Conservation (phyloP, 805 yeast species). For the Saturnispora mendoncae region DNA sequence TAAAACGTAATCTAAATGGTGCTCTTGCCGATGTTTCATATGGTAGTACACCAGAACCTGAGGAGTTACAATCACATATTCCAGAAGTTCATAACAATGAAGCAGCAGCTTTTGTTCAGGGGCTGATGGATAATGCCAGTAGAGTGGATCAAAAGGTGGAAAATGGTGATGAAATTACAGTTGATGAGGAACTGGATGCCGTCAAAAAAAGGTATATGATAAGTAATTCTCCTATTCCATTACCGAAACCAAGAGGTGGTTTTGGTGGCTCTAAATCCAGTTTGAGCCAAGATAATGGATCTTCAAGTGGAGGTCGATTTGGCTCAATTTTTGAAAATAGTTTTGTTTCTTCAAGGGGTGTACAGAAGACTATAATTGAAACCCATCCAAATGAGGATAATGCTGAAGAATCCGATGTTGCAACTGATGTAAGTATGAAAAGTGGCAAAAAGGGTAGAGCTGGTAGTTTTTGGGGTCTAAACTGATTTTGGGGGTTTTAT, state of each 20-base stretch:
- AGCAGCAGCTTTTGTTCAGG: constrained; percentile 31
- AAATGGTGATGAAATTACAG: not conserved
- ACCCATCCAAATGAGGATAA: constrained; percentile 1
- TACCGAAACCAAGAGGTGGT: constrained; percentile 11
- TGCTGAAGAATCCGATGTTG: constrained; percentile 1
- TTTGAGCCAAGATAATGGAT: not conserved
- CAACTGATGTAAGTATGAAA: constrained; percentile 6
- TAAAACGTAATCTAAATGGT: no score
- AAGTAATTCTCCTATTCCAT: constrained; percentile 14
- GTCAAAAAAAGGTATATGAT: constrained; percentile 8
- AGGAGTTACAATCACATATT: constrained; percentile 13
- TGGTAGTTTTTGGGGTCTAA: constrained; percentile 3
- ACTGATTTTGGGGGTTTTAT: not conserved
- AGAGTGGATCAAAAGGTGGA: constrained; percentile 13
- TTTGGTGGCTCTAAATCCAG: not conserved
- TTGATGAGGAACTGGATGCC: constrained; percentile 1
- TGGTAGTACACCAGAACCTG: constrained; percentile 1
- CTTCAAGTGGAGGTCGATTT: constrained; percentile 18
- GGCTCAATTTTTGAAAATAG: constrained; percentile 53
- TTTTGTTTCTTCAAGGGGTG: constrained; percentile 76
- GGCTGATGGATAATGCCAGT: constrained; percentile 27
- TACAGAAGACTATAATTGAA: constrained; percentile 77
- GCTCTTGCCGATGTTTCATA: not conserved
- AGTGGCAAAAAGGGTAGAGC: constrained; percentile 5
- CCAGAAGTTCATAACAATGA: constrained; percentile 36